A percentile compares a stretch with the other conserved stretches of the same genome.
Conservation (phyloP, 1,284 basidiomycete genomes). For the Chalciporus sp. region DNA sequence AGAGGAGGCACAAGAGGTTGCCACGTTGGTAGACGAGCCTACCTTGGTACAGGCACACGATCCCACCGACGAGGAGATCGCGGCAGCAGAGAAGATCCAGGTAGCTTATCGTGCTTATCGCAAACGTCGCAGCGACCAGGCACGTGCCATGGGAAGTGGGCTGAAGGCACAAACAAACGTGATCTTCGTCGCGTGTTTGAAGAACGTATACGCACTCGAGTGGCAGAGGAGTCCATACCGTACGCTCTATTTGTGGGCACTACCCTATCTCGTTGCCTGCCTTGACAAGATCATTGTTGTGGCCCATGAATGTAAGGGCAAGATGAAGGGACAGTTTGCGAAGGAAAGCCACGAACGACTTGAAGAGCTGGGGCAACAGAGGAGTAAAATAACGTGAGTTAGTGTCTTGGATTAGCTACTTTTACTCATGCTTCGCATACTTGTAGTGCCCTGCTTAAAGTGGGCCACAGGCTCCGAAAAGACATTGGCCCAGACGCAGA, state of each 20-base stretch:
- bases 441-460: constrained; percentile 27
- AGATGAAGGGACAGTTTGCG: constrained; percentile 37
- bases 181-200: constrained; percentile 38
- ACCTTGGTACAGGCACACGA: constrained; percentile 15
- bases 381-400: constrained; percentile 36
- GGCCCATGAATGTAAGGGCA: constrained; percentile 34
- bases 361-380: constrained; percentile 37
- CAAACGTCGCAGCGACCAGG: constrained; percentile 19
- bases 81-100: constrained; percentile 22
- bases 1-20: constrained; percentile 19
- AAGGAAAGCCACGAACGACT: constrained; percentile 34
- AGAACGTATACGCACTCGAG: constrained; percentile 32
- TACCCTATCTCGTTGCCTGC: constrained; percentile 50
- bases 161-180: constrained; percentile 27
- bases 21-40: constrained; percentile 6
- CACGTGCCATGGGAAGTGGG: constrained; percentile 31
- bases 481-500: constrained; percentile 30
- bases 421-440: background rate
- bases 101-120: constrained; percentile 27
- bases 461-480: constrained; percentile 25
- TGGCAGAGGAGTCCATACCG: constrained; percentile 43
- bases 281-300: constrained; percentile 40
- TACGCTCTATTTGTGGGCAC: constrained; percentile 48
- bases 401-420: background rate
- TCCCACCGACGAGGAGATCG: constrained; percentile 22